These are phyloP conservation scores for Micractinium conductrix DNA, from an alignment of 139 green algal genomes.

Conservation along the genomic window DNA sequence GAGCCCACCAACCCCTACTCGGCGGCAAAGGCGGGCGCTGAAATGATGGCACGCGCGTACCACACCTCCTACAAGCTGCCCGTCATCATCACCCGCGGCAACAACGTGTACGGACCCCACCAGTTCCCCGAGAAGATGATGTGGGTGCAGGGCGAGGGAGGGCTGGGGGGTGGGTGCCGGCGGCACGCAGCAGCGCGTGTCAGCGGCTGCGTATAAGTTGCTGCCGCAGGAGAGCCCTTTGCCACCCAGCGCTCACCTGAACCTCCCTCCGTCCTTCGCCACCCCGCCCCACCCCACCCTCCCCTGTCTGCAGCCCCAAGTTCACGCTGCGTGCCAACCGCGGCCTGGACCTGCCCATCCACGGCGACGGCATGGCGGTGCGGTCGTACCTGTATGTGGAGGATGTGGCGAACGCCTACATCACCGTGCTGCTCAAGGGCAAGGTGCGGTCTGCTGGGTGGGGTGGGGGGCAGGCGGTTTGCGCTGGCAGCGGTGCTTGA, in stretches of 20 bases:
- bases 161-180: background rate
- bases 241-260: too few relatives aligned
- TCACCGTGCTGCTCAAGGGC: constrained; percentile 86
- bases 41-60: constrained; percentile 97
- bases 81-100: constrained; percentile 96
- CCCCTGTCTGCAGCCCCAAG: constrained; percentile 62
- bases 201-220: too few relatives aligned
- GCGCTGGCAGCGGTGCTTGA: background rate
- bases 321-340: constrained; percentile 78
- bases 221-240: background rate
- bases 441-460: background rate
- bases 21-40: constrained; percentile 95
- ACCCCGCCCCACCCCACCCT: background rate
- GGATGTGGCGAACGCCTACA: constrained; percentile 94
- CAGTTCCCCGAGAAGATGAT: constrained; percentile 73
- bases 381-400: constrained; percentile 92
- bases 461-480: background rate
- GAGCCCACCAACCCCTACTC: constrained; percentile 99
- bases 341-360: constrained; percentile 76
- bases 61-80: constrained; percentile 87
- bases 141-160: background rate
- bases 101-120: constrained; percentile 99
- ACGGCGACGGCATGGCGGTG: constrained; percentile 59
- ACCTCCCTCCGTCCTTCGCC: too few relatives aligned
- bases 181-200: background rate